Evolutionary conservation across 768 basidiomycete species (phyloP).

Genomic region (Russula lepida): DNA sequence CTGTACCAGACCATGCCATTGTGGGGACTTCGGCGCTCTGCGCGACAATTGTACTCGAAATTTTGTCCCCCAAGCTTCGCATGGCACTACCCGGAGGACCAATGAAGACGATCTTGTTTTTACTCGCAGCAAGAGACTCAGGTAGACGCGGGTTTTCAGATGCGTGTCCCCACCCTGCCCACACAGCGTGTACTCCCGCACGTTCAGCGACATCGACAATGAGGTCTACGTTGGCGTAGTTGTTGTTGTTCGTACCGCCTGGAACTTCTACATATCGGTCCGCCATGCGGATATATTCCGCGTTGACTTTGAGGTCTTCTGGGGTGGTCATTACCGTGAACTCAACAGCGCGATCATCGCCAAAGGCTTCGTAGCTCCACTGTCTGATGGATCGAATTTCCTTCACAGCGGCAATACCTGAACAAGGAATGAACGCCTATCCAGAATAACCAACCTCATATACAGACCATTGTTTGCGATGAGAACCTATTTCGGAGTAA

Average conservation of each 20-base stretch:
- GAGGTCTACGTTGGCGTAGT: conserved; percentile 98
- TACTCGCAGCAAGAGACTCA: conserved; percentile 84
- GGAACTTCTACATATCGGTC: conserved; percentile 99
- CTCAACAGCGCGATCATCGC: conserved; percentile 89
- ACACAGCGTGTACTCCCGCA: conserved; percentile 95
- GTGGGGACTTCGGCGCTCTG: conserved; percentile 95
- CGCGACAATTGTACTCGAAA: conserved; percentile 98
- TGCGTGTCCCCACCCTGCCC: conserved; percentile 99
- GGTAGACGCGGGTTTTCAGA: conserved; percentile 97
- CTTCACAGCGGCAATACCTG: conserved; percentile 97
- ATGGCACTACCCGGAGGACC: conserved; percentile 98
- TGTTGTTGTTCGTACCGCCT: conserved; percentile 97
- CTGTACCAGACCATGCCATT: conserved; percentile 98
- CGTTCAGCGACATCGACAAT: conserved; percentile 98
- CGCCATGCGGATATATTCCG: conserved; percentile 99
- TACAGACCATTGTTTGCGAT: conserved; percentile 92
- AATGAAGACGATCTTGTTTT: conserved; percentile 97
- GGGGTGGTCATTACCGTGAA: conserved; percentile 99
- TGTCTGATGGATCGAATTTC: conserved; percentile 98
- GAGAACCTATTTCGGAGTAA: conserved; percentile 60
- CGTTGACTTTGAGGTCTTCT: conserved; percentile 96
- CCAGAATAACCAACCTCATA: not conserved
- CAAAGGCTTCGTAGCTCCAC: conserved; percentile 99
- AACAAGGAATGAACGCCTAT: conserved; percentile 15
- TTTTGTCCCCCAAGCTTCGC: conserved; percentile 98